Percentiles rank a stretch among this genome's conserved stretches.
Conservation (phyloP, 805 yeast genomes). For the Kazachstania martiniae region DNA sequence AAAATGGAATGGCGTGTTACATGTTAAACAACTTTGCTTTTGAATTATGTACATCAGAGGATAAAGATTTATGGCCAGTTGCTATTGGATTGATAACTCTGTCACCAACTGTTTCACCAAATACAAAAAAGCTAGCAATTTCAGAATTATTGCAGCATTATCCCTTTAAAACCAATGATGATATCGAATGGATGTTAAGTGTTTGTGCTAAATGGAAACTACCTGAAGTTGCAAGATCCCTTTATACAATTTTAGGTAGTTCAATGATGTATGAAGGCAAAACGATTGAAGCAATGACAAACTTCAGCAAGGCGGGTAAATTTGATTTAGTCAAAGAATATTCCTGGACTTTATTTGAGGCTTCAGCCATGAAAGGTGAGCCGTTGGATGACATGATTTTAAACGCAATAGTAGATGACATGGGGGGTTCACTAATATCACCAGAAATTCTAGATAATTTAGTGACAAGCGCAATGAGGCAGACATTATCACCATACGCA, state of each 20-base stretch:
- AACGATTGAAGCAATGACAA: constrained; percentile 50
- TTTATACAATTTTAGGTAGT: constrained; percentile 41
- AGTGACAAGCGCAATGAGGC: constrained; percentile 49
- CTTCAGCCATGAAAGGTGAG: constrained; percentile 39
- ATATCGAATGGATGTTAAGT: constrained; percentile 67
- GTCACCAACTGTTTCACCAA: constrained; percentile 34
- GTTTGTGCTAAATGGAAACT: constrained; percentile 59
- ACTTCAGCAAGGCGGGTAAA: constrained; percentile 56
- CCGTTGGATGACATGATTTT: constrained; percentile 49
- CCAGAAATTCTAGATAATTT: constrained; percentile 23
- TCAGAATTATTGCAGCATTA: constrained; percentile 50
- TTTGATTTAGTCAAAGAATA: constrained; percentile 37
- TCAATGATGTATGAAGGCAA: constrained; percentile 43
- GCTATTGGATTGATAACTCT: constrained; percentile 55
- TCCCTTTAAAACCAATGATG: constrained; percentile 57
- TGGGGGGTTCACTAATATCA: constrained; percentile 13
- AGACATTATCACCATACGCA: constrained; percentile 63
- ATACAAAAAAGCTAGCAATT: constrained; percentile 29
- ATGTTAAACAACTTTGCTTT: constrained; percentile 24
- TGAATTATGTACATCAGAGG: constrained; percentile 20
- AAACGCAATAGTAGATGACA: constrained; percentile 37
- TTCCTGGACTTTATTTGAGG: constrained; percentile 55
- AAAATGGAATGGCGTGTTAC: constrained; percentile 36
- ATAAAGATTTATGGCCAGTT: constrained; percentile 47
- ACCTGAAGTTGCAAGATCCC: constrained; percentile 43